phyloP scores from a whole-genome alignment of 2,329 filamentous ascomycete genomes.

The Diplodia sapinea region DNA sequence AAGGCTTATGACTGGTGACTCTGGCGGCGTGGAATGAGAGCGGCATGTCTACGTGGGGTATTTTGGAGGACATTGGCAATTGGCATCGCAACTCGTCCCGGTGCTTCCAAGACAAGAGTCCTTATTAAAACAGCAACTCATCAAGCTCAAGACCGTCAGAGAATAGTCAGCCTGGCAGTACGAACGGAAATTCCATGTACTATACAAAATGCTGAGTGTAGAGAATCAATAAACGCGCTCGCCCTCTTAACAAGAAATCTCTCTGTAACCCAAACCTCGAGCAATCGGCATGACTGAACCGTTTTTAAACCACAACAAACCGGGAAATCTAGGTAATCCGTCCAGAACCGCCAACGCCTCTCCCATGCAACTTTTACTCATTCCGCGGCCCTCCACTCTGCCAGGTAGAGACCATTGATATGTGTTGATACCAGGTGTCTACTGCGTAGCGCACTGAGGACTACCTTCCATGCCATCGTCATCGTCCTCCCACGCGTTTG shows the following conservation, averaged over 20 bases:
- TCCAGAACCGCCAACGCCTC: slow-evolving; percentile 29
- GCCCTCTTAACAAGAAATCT: not conserved
- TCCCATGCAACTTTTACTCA: slow-evolving; percentile 16
- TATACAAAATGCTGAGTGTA: not conserved
- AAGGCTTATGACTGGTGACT: too few species aligned
- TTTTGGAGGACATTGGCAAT: not conserved
- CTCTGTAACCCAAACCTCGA: not conserved
- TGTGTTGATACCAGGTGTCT: slow-evolving; percentile 37
- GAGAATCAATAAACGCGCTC: not conserved
- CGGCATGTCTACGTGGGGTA: too few species aligned
- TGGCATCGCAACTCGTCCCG: not conserved
- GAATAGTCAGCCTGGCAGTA: not conserved
- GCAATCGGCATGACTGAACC: not conserved
- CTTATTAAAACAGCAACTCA: not conserved
- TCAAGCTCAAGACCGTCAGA: not conserved
- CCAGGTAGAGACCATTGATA: not conserved
- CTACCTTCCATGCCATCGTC: slow-evolving; percentile 67
- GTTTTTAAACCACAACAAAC: not conserved
- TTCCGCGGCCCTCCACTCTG: not conserved
- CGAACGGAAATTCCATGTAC: not conserved
- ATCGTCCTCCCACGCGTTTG: slow-evolving; percentile 72
- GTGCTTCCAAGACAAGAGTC: not conserved
- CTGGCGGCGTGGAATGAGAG: too few species aligned
- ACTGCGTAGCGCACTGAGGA: slow-evolving; percentile 77
- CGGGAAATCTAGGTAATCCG: slow-evolving; percentile 9